These are phyloP conservation scores for Triticum monococcum DNA, from an alignment of 176 grass and related monocot species.

Conservation along the genomic window DNA sequence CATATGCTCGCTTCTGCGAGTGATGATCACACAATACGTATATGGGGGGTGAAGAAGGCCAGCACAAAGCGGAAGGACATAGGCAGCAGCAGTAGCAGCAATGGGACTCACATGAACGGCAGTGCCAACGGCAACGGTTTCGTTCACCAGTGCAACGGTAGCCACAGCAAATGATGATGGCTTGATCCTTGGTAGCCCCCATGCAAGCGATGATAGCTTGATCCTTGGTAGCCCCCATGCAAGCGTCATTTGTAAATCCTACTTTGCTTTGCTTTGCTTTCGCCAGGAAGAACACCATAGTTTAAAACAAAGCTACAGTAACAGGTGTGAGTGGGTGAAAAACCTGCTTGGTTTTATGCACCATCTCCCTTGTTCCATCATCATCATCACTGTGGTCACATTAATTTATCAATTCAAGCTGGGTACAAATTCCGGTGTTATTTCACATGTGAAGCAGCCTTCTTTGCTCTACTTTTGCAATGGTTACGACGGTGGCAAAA, in stretches of 20 bases:
- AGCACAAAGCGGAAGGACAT: conserved; percentile 59
- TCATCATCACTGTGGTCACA: conserved; percentile 35
- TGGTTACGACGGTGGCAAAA: background rate
- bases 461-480: background rate
- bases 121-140: conserved; percentile 55
- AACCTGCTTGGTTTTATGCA: conserved; percentile 46
- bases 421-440: conserved; percentile 41
- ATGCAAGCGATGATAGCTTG: conserved; percentile 32
- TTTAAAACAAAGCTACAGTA: conserved; percentile 41
- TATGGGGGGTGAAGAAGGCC: conserved; percentile 72
- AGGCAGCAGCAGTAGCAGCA: conserved; percentile 42
- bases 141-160: conserved; percentile 71
- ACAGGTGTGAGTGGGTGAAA: conserved; percentile 26
- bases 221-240: conserved; percentile 19
- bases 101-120: conserved; percentile 39
- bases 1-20: conserved; percentile 91
- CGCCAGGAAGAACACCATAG: conserved; percentile 39
- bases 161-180: conserved; percentile 48
- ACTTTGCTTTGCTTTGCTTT: conserved; percentile 41
- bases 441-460: background rate
- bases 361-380: conserved; percentile 42
- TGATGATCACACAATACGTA: conserved; percentile 73
- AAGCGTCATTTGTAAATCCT: conserved; percentile 66
- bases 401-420: conserved; percentile 75
- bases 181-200: conserved; percentile 14